Conservation (phyloP, 2,329 filamentous ascomycete species). For the Sarocladiaceae sp. region DNA sequence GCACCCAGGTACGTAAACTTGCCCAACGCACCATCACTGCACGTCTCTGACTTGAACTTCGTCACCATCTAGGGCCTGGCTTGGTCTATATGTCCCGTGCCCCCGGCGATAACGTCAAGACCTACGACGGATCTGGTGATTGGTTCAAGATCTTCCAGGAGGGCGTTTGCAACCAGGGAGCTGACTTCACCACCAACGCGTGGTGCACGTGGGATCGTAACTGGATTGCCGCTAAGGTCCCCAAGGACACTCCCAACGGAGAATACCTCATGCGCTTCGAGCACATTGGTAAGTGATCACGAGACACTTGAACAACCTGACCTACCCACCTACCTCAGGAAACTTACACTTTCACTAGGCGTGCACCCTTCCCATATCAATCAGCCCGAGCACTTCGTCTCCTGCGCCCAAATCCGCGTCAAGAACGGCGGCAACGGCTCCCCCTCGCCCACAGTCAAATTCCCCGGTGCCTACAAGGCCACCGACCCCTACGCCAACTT, state of each 20-base stretch:
- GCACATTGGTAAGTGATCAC: slow-evolving; percentile 22
- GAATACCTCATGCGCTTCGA: slow-evolving; percentile 32
- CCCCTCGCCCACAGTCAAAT: slow-evolving; percentile 20
- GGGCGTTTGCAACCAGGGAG: slow-evolving; percentile 16
- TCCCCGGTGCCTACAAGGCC: slow-evolving; percentile 25
- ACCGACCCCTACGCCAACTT: slow-evolving; percentile 20
- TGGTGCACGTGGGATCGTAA: slow-evolving; percentile 18
- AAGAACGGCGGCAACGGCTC: slow-evolving; percentile 15
- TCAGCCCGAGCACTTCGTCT: slow-evolving; percentile 12
- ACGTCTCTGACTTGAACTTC: too few species aligned
- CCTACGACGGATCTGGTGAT: slow-evolving; percentile 21
- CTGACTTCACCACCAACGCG: slow-evolving; percentile 17
- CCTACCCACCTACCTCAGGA: neutral
- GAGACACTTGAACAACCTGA: neutral
- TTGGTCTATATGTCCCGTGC: slow-evolving; percentile 21
- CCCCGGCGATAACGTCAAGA: slow-evolving; percentile 19
- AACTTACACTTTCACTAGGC: too few species aligned
- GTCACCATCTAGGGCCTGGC: slow-evolving; percentile 13
- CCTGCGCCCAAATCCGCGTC: slow-evolving; percentile 19
- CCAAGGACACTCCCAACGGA: slow-evolving; percentile 27
- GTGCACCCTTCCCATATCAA: slow-evolving; percentile 4
- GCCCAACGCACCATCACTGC: too few species aligned
- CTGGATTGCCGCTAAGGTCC: slow-evolving; percentile 27
- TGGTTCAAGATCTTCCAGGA: slow-evolving; percentile 16
- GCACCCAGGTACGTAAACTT: slow-evolving; percentile 16